Conservation (phyloP, 495 filamentous ascomycete genomes). For the Hypomontagnella submonticulosa region DNA sequence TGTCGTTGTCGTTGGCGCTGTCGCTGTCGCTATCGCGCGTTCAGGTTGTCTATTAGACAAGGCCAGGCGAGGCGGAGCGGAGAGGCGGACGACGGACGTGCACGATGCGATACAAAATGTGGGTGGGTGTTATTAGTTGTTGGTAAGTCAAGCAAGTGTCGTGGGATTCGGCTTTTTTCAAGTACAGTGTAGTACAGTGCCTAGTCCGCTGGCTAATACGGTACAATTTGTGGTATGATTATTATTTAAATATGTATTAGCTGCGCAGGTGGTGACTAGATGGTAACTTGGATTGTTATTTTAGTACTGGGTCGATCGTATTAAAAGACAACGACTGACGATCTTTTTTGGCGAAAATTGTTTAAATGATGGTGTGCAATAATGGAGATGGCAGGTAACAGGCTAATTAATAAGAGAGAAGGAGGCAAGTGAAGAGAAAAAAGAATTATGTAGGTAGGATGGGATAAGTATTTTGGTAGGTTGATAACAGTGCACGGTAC, state of each 20-base stretch:
- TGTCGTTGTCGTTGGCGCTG: conserved; percentile 5
- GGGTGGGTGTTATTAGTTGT: conserved; percentile 26
- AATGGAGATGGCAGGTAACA: conserved; percentile 35
- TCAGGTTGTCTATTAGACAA: not conserved
- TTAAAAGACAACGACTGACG: conserved; percentile 22
- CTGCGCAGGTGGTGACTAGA: conserved; percentile 14
- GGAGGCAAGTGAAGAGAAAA: conserved; percentile 2
- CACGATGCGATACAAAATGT: conserved; percentile 38
- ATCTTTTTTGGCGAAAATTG: conserved; percentile 25
- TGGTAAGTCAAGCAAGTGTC: conserved; percentile 36
- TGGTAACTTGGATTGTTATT: conserved; percentile 22
- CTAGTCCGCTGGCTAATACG: conserved; percentile 12
- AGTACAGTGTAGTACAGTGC: conserved; percentile 20
- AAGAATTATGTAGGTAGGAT: not conserved
- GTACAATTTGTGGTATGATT: conserved; percentile 21
- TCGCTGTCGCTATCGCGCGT: conserved; percentile 31
- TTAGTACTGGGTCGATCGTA: conserved; percentile 30
- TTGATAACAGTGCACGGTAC: too few species aligned
- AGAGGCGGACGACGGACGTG: conserved; percentile 35
- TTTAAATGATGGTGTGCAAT: conserved; percentile 24
- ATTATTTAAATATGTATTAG: conserved; percentile 16
- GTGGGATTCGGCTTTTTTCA: conserved; percentile 25
- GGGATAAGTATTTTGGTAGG: conserved; percentile 1
- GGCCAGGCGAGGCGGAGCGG: conserved; percentile 16
- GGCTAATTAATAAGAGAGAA: conserved; percentile 27